Evolutionary conservation across 1,139 yeast genomes (phyloP), one percentile per base, ranked within the genome.

Genomic region (Debaryomycetaceae sp.): DNA sequence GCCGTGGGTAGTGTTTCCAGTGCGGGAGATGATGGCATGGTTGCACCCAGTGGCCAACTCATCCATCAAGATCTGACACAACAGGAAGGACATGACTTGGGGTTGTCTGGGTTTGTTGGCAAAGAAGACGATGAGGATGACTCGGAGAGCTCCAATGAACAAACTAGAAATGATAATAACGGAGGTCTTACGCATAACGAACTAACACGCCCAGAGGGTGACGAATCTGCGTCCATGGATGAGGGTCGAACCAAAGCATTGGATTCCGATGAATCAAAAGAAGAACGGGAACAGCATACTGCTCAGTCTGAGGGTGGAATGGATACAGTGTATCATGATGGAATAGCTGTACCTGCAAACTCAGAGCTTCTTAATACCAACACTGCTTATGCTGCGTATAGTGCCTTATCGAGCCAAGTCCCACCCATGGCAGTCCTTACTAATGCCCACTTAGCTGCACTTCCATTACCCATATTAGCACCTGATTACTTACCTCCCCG

Each of bases 401-500:
- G 68, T 40, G 74, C 74, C 20, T 58, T 73, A 24, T 64, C 76
- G 2, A 63, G 67, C 46, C 76, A 69, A 45, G 52, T 65, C 40
- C 74, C 76, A 1, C 65, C 74, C 0, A 51, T 67, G 23, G 71
- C 76, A 0, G 59, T 67, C 36, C 58, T 75, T 17, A 65, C 80
- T 1, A 76, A 72, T 51, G 81, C 81, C 1, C 84, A 81, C 51
- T 59, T 81, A 40, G 76, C 83, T 0, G 81, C 85, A 1, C 64
- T 82, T 38, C 87, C 87, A 2, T 60, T 82, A 42, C 73, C 81
- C 1, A 62, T 81, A 5, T 70, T 78, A 2, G 81, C 85, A 0
- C 80, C 83, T 11, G 79, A 75, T 40, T 69, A 73, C 49, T 59
- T 82, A 24, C 83, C 87, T 0, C 78, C 84, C 5, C 69, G 85